Percentiles rank a stretch among this genome's conserved stretches.
Conservation (phyloP, 1,284 basidiomycete genomes). For the Moesziomyces parantarcticus region DNA sequence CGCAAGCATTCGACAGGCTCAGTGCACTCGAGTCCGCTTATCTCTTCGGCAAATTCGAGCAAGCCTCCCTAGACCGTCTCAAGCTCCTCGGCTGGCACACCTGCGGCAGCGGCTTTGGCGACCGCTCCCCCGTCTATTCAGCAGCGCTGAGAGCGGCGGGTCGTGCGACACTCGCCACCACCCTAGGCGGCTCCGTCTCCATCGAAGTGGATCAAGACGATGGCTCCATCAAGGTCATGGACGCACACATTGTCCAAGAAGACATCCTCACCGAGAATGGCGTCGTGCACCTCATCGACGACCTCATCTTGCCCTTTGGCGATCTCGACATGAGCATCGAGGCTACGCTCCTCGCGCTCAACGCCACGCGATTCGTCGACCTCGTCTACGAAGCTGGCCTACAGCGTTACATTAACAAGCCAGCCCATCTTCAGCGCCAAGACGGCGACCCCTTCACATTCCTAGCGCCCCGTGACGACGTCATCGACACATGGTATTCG, state of each 20-base stretch:
- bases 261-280: slow-evolving; percentile 67
- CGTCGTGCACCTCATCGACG: slow-evolving; percentile 88
- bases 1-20: slow-evolving; percentile 77
- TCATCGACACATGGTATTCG: slow-evolving; percentile 70
- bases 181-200: slow-evolving; percentile 55
- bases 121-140: slow-evolving; percentile 57
- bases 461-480: slow-evolving; percentile 88
- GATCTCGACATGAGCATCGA: slow-evolving; percentile 86
- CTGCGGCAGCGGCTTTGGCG: slow-evolving; percentile 55
- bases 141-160: slow-evolving; percentile 17
- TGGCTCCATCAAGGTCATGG: slow-evolving; percentile 31
- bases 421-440: slow-evolving; percentile 30
- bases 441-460: slow-evolving; percentile 64
- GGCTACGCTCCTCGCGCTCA: slow-evolving; percentile 87
- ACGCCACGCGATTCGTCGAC: slow-evolving; percentile 90
- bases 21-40: slow-evolving; percentile 51
- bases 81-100: slow-evolving; percentile 64
- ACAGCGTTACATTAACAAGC: slow-evolving; percentile 70
- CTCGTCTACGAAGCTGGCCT: slow-evolving; percentile 77
- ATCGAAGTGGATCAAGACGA: slow-evolving; percentile 29
- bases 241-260: slow-evolving; percentile 51
- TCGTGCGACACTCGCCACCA: slow-evolving; percentile 44
- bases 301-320: slow-evolving; percentile 81
- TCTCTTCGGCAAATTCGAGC: slow-evolving; percentile 48
- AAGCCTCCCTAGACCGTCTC: slow-evolving; percentile 56